Evolutionary conservation across 352 stramenopile genomes (phyloP).

Genomic region (Globisporangium viniferum): DNA sequence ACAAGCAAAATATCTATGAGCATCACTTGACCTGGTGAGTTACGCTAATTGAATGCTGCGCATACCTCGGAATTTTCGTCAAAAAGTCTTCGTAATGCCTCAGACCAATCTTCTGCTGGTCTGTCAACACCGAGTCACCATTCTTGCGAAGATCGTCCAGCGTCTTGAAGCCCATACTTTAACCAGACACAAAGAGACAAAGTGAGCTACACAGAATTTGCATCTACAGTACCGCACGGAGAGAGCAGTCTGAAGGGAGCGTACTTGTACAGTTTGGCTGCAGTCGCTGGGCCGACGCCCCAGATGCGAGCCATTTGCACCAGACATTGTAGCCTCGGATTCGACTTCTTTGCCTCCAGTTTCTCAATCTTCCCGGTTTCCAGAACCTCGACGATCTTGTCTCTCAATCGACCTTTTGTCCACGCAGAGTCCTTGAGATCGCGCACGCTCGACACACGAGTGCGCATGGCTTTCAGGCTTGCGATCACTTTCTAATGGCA

Average conservation of each 20-base stretch:
- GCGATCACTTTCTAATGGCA: slow-evolving; percentile 57
- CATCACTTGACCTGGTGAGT: background rate
- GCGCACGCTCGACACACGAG: slow-evolving; percentile 50
- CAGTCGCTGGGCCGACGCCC: slow-evolving; percentile 75
- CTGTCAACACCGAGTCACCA: slow-evolving; percentile 35
- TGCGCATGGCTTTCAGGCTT: slow-evolving; percentile 65
- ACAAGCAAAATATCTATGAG: background rate
- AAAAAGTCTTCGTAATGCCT: slow-evolving; percentile 81
- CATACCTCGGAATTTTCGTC: slow-evolving; percentile 68
- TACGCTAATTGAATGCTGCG: background rate
- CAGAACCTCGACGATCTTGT: slow-evolving; percentile 74
- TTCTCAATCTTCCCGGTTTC: slow-evolving; percentile 75
- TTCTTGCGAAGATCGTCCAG: slow-evolving; percentile 49
- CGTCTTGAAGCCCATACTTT: slow-evolving; percentile 57
- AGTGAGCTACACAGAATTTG: background rate
- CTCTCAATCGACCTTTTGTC: slow-evolving; percentile 62
- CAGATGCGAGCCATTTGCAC: slow-evolving; percentile 71
- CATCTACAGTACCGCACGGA: background rate
- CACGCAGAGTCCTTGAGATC: slow-evolving; percentile 65
- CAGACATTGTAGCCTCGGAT: slow-evolving; percentile 49
- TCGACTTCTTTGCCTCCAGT: slow-evolving; percentile 76
- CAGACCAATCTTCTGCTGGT: slow-evolving; percentile 75
- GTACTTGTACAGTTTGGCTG: slow-evolving; percentile 72
- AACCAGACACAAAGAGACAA: background rate
- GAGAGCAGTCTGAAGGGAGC: background rate